These are phyloP conservation scores for Solanum stenotomum DNA, from an alignment of 257 asterid species.

Conservation along the genomic window DNA sequence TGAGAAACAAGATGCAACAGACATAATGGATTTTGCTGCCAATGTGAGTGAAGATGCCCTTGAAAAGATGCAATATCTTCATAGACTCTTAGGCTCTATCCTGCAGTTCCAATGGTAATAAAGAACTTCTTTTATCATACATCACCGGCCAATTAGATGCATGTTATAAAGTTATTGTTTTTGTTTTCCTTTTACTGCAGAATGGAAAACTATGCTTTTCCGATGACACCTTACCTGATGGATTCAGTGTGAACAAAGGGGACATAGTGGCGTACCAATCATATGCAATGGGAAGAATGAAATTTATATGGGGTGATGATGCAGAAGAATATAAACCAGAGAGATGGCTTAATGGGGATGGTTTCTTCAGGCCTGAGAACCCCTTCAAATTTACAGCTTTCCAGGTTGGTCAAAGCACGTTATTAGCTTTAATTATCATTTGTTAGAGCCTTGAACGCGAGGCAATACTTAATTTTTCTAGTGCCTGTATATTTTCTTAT, in stretches of 20 bases:
- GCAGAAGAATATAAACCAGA: constrained; percentile 44
- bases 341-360: constrained; percentile 48
- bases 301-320: constrained; percentile 51
- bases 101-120: constrained; percentile 56
- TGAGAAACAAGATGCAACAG: background rate
- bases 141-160: background rate
- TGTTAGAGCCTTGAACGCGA: background rate
- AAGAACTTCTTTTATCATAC: background rate
- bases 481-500: background rate
- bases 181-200: constrained; percentile 1
- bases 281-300: constrained; percentile 68
- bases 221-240: constrained; percentile 48
- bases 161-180: background rate
- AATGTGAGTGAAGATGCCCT: constrained; percentile 30
- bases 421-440: background rate
- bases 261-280: constrained; percentile 44
- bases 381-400: constrained; percentile 56
- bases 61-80: constrained; percentile 54
- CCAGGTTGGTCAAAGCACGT: constrained; percentile 19
- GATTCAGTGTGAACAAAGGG: constrained; percentile 42
- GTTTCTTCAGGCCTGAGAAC: constrained; percentile 34
- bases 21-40: constrained; percentile 25
- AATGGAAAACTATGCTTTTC: constrained; percentile 15
- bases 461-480: background rate
- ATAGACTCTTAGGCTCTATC: constrained; percentile 52